Conservation (phyloP, 805 yeast species). For the Ogataea saltuana region DNA sequence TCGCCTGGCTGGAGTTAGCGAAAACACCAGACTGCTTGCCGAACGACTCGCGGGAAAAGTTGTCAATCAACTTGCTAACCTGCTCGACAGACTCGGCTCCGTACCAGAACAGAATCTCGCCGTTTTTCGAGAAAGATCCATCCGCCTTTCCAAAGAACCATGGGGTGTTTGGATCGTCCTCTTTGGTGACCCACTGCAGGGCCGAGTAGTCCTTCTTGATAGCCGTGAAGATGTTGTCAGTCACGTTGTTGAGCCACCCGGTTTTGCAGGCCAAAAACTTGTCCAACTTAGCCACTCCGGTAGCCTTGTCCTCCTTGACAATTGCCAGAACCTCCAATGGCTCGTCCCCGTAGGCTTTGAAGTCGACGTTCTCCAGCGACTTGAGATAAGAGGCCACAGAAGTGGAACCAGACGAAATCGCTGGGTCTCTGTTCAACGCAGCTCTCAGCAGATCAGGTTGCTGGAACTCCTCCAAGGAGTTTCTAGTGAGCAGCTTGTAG, state of each 20-base stretch:
- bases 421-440: slow-evolving; percentile 76
- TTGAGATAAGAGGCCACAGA: slow-evolving; percentile 83
- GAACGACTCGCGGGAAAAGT: slow-evolving; percentile 46
- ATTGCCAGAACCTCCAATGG: slow-evolving; percentile 93
- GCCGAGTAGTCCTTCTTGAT: slow-evolving; percentile 70
- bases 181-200: slow-evolving; percentile 87
- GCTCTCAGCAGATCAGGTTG: slow-evolving; percentile 75
- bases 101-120: slow-evolving; percentile 92
- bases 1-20: slow-evolving; percentile 43
- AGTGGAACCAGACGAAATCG: slow-evolving; percentile 64
- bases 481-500: slow-evolving; percentile 75
- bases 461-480: slow-evolving; percentile 65
- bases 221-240: slow-evolving; percentile 89
- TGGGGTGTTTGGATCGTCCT: slow-evolving; percentile 84
- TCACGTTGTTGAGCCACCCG: slow-evolving; percentile 97
- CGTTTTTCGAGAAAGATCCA: slow-evolving; percentile 89
- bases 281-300: slow-evolving; percentile 66
- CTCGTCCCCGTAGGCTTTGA: slow-evolving; percentile 90
- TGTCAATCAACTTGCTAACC: slow-evolving; percentile 62
- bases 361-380: slow-evolving; percentile 58
- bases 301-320: slow-evolving; percentile 50
- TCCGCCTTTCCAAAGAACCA: slow-evolving; percentile 94
- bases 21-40: slow-evolving; percentile 49
- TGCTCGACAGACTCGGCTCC: slow-evolving; percentile 69
- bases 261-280: slow-evolving; percentile 83